These are phyloP conservation scores for Vitis hybrid DNA, from an alignment of 177 flowering plant species.

Conservation along the genomic window DNA sequence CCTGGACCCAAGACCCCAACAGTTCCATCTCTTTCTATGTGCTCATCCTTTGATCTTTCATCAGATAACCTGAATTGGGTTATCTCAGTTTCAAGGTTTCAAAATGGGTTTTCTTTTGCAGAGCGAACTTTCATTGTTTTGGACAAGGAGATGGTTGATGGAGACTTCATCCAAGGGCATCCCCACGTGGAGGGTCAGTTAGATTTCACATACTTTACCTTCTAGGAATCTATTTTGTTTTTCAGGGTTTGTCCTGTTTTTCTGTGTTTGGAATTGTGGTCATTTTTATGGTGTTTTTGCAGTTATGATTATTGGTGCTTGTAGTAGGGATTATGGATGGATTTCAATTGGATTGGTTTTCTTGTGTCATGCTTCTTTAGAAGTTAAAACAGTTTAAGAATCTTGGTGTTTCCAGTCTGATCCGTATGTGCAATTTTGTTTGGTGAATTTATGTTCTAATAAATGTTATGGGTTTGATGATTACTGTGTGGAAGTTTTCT, in stretches of 20 bases:
- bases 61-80: background rate
- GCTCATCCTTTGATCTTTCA: background rate
- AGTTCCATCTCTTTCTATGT: slow-evolving; percentile 38
- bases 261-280: too few relatives aligned
- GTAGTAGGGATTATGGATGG: too few relatives aligned
- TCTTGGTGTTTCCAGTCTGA: too few relatives aligned
- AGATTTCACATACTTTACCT: background rate
- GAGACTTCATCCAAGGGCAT: slow-evolving; percentile 61
- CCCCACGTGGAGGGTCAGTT: slow-evolving; percentile 80
- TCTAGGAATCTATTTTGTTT: background rate
- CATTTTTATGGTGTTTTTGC: too few relatives aligned
- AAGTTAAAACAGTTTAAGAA: too few relatives aligned
- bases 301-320: too few relatives aligned
- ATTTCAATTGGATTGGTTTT: too few relatives aligned
- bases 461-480: too few relatives aligned
- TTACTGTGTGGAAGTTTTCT: too few relatives aligned
- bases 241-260: background rate
- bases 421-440: too few relatives aligned
- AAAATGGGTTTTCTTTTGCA: slow-evolving; percentile 32
- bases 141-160: slow-evolving; percentile 66
- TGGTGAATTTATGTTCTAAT: too few relatives aligned
- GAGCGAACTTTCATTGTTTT: slow-evolving; percentile 87
- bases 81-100: slow-evolving; percentile 5
- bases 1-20: slow-evolving; percentile 85
- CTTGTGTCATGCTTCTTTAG: too few relatives aligned